Evolutionary conservation across 352 stramenopile species (phyloP).

Genomic region (Stramenopiles sp.): DNA sequence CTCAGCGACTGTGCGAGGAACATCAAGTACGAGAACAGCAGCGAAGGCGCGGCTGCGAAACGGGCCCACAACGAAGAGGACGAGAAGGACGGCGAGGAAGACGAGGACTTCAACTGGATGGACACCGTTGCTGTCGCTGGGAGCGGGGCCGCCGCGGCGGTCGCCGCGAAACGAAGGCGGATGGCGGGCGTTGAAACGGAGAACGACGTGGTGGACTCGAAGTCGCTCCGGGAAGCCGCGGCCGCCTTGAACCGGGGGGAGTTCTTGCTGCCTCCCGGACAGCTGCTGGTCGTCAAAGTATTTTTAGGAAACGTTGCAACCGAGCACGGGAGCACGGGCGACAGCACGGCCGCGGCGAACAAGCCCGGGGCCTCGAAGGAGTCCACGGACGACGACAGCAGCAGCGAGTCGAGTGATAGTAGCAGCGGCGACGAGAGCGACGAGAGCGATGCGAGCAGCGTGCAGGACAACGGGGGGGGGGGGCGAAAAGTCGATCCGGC

Average conservation of each 20-base stretch:
- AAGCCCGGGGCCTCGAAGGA: not conserved
- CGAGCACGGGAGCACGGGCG: not conserved
- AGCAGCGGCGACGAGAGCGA: not conserved
- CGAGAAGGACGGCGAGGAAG: not conserved
- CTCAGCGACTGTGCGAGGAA: slow-evolving; percentile 48
- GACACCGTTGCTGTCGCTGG: slow-evolving; percentile 2
- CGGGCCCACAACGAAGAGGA: not conserved
- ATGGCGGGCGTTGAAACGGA: not conserved
- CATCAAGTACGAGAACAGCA: slow-evolving; percentile 7
- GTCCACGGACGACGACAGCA: not conserved
- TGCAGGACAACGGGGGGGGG: not conserved
- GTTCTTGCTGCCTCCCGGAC: not conserved
- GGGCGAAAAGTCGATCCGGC: not conserved
- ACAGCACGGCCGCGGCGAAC: not conserved
- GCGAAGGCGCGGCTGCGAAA: not conserved
- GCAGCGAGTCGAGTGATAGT: not conserved
- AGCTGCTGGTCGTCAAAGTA: slow-evolving; percentile 49
- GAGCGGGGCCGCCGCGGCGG: not conserved
- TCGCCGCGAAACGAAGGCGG: not conserved
- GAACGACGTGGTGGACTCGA: not conserved
- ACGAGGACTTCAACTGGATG: too few relatives aligned
- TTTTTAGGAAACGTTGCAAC: slow-evolving; percentile 33
- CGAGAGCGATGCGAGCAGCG: not conserved
- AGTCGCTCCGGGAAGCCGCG: not conserved
- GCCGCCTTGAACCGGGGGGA: not conserved